phyloP scores from a whole-genome alignment of 305 asterid species.

The Plantago coronopus region DNA sequence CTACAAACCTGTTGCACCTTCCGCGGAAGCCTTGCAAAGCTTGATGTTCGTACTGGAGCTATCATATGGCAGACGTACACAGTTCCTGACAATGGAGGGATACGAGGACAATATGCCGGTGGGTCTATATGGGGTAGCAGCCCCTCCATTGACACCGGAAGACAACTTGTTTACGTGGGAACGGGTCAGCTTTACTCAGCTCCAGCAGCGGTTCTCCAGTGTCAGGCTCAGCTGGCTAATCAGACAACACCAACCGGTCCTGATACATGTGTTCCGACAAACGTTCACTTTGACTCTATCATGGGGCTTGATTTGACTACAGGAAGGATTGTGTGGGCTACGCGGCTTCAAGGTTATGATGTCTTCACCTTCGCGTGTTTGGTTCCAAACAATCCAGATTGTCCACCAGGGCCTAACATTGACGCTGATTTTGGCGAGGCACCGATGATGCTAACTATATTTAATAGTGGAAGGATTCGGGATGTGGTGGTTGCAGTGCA shows the following conservation, averaged over 20 bases:
- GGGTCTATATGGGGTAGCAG: slow-evolving; percentile 81
- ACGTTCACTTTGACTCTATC: slow-evolving; percentile 53
- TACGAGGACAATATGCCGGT: slow-evolving; percentile 52
- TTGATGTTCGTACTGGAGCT: slow-evolving; percentile 43
- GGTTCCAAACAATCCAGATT: slow-evolving; percentile 58
- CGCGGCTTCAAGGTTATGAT: slow-evolving; percentile 55
- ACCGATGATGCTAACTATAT: slow-evolving; percentile 54
- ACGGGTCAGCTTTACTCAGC: slow-evolving; percentile 66
- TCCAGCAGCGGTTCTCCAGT: slow-evolving; percentile 46
- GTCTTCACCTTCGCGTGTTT: slow-evolving; percentile 56
- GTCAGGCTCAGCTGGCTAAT: slow-evolving; percentile 54
- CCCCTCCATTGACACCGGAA: slow-evolving; percentile 49
- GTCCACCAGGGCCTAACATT: slow-evolving; percentile 67
- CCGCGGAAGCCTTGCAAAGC: slow-evolving; percentile 70
- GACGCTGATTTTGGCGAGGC: slow-evolving; percentile 92
- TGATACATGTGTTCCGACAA: slow-evolving; percentile 49
- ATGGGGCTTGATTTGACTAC: slow-evolving; percentile 45
- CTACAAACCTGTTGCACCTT: slow-evolving; percentile 52
- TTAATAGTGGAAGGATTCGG: slow-evolving; percentile 26
- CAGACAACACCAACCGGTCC: slow-evolving; percentile 36
- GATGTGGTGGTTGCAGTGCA: slow-evolving; percentile 72
- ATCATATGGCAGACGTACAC: slow-evolving; percentile 75
- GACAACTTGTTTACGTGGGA: slow-evolving; percentile 46
- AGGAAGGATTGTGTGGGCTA: slow-evolving; percentile 53
- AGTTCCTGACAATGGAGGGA: slow-evolving; percentile 61